Evolutionary conservation across 768 basidiomycete genomes (phyloP).

Genomic region (Auricularia heimuer): DNA sequence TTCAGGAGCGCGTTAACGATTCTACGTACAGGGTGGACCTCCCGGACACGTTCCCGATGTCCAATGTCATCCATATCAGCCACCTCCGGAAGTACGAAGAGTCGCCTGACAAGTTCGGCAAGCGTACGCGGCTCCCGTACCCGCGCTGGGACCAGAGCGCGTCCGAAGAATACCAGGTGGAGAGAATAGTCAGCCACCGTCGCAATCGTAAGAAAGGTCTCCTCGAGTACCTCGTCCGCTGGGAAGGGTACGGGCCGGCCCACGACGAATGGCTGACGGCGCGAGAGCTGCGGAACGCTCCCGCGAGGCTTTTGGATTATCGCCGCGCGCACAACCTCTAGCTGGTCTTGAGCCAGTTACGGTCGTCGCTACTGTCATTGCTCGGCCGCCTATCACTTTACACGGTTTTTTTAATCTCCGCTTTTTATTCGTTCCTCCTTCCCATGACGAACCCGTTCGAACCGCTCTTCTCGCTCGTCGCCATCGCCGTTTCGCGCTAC

Average conservation of each 20-base stretch:
- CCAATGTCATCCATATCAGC: constrained; percentile 15
- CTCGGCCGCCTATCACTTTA: background rate
- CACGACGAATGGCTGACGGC: constrained; percentile 19
- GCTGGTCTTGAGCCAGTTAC: too few species aligned
- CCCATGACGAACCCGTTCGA: too few species aligned
- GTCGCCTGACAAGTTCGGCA: constrained; percentile 12
- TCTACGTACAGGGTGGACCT: background rate
- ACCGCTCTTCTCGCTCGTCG: too few species aligned
- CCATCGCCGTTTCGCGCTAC: too few species aligned
- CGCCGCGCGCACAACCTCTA: background rate
- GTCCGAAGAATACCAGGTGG: background rate
- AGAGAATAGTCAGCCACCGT: background rate
- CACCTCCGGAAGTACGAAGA: constrained; percentile 15
- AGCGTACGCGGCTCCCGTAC: constrained; percentile 14
- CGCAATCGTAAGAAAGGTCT: constrained; percentile 4
- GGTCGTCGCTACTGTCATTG: background rate
- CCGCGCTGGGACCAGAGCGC: background rate
- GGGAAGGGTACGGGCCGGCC: constrained; percentile 16
- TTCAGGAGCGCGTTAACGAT: constrained; percentile 13
- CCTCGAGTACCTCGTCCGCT: constrained; percentile 12
- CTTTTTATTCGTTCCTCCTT: too few species aligned
- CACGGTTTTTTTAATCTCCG: too few species aligned
- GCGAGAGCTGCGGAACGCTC: constrained; percentile 15
- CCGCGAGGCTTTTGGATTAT: constrained; percentile 1
- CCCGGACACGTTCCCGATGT: background rate